Evolutionary conservation across 495 filamentous ascomycete genomes (phyloP).

Genomic region (Halenospora varia): DNA sequence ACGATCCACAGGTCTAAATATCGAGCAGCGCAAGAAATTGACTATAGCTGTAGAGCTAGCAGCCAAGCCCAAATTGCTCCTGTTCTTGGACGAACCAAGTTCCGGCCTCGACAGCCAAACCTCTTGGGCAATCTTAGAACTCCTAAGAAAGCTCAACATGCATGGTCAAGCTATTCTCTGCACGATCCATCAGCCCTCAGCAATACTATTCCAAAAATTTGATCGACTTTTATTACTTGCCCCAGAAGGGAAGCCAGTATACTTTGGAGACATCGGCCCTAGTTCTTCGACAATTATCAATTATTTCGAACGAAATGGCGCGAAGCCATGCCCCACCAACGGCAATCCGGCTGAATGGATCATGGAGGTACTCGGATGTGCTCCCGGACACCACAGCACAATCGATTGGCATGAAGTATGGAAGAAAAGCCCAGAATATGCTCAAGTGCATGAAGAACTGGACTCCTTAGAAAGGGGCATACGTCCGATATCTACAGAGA

Average conservation of each 20-base stretch:
- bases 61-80: constrained; percentile 79
- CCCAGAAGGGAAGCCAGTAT: constrained; percentile 67
- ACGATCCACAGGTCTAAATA: not conserved
- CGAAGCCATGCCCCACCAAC: constrained; percentile 60
- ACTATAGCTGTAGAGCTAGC: constrained; percentile 91
- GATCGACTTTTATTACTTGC: constrained; percentile 76
- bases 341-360: constrained; percentile 94
- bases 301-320: constrained; percentile 73
- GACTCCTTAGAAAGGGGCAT: constrained; percentile 49
- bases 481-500: not conserved
- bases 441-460: constrained; percentile 63
- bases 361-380: constrained; percentile 84
- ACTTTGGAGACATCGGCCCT: constrained; percentile 73
- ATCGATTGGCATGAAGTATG: constrained; percentile 84
- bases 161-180: constrained; percentile 84
- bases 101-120: constrained; percentile 53
- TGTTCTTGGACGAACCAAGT: constrained; percentile 84
- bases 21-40: constrained; percentile 80
- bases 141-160: constrained; percentile 75
- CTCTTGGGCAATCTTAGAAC: constrained; percentile 73
- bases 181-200: constrained; percentile 91
- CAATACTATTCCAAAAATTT: constrained; percentile 87
- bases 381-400: constrained; percentile 70
- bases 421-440: constrained; percentile 78
- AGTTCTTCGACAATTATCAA: constrained; percentile 54